Evolutionary conservation across 1,139 yeast species (phyloP).

Genomic region (Saccharomyces hybrid): DNA sequence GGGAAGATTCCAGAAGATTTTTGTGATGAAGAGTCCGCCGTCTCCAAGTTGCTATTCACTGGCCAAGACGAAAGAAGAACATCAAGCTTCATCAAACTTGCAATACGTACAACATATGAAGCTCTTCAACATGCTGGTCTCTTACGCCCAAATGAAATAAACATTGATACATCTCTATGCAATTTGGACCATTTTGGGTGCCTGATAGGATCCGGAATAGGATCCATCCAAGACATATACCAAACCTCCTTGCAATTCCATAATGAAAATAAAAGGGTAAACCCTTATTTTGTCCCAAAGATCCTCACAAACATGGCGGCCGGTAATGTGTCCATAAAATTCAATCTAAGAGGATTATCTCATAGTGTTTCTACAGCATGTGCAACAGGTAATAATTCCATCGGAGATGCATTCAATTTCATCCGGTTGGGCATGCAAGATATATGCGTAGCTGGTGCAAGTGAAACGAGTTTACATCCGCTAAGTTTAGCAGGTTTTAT

Average conservation of each 20-base stretch:
- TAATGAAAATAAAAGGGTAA: slow-evolving; percentile 64
- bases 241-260: slow-evolving; percentile 47
- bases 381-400: slow-evolving; percentile 90
- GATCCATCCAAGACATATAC: slow-evolving; percentile 72
- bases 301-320: slow-evolving; percentile 90
- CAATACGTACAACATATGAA: slow-evolving; percentile 66
- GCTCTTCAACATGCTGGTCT: slow-evolving; percentile 61
- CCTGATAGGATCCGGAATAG: slow-evolving; percentile 89
- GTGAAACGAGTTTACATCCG: slow-evolving; percentile 86
- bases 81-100: slow-evolving; percentile 73
- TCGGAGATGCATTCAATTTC: slow-evolving; percentile 86
- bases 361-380: slow-evolving; percentile 93
- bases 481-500: slow-evolving; percentile 87
- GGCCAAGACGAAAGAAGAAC: slow-evolving; percentile 42
- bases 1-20: slow-evolving; percentile 30
- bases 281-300: slow-evolving; percentile 82
- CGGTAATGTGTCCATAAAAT: slow-evolving; percentile 77
- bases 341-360: slow-evolving; percentile 74
- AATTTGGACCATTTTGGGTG: slow-evolving; percentile 45
- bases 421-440: slow-evolving; percentile 75
- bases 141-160: slow-evolving; percentile 31
- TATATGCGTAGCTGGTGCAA: slow-evolving; percentile 86
- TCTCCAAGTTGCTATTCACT: slow-evolving; percentile 16
- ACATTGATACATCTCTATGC: slow-evolving; percentile 15
- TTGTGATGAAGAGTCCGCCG: background rate